Conservation (phyloP, 2,329 filamentous ascomycete genomes). For the Neurospora crassa region DNA sequence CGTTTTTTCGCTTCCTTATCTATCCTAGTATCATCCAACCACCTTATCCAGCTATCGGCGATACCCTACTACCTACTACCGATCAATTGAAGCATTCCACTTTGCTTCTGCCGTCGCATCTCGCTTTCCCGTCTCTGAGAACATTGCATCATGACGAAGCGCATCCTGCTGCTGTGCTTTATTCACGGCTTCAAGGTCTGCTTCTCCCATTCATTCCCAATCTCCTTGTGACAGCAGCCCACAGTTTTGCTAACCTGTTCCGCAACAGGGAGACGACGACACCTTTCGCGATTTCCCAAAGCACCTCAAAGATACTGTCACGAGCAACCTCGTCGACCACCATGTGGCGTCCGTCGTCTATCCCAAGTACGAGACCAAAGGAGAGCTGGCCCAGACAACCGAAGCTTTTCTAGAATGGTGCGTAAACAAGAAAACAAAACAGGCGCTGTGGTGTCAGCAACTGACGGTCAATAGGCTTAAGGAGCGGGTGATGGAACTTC, state of each 20-base stretch:
- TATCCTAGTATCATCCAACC: neutral
- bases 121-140: neutral
- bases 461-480: constrained; percentile 49
- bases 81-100: neutral
- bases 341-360: constrained; percentile 54
- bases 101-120: neutral
- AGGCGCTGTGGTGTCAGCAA: neutral
- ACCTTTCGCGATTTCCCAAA: constrained; percentile 60
- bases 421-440: neutral
- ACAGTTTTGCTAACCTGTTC: neutral
- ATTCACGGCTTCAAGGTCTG: constrained; percentile 64
- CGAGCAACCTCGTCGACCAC: constrained; percentile 49
- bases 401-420: constrained; percentile 39
- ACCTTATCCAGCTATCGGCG: neutral
- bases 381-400: constrained; percentile 47
- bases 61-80: neutral
- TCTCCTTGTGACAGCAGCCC: neutral
- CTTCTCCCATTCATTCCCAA: neutral
- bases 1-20: neutral
- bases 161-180: constrained; percentile 60
- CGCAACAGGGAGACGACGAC: constrained; percentile 50
- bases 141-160: constrained; percentile 16
- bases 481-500: constrained; percentile 68
- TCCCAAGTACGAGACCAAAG: constrained; percentile 63
- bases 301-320: constrained; percentile 50